These are phyloP conservation scores for Rosellinia necatrix DNA, from an alignment of 2,329 filamentous ascomycete genomes.

Conservation along the genomic window DNA sequence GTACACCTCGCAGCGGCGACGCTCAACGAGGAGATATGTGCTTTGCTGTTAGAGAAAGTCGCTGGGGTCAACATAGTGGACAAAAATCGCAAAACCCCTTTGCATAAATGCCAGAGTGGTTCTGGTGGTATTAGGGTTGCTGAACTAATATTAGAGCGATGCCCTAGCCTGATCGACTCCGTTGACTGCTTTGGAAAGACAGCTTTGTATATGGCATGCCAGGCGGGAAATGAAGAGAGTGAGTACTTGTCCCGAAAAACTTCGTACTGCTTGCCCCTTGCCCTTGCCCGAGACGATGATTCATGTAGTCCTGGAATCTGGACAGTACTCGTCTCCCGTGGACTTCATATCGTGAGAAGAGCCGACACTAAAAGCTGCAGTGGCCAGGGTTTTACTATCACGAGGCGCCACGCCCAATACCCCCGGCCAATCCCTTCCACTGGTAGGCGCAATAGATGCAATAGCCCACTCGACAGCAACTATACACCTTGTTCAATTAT, in stretches of 20 bases:
- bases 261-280: neutral
- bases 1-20: slow-evolving; percentile 41
- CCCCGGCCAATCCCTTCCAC: slow-evolving; percentile 23
- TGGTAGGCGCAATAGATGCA: slow-evolving; percentile 33
- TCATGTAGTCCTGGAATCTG: neutral
- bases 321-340: neutral
- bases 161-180: slow-evolving; percentile 28
- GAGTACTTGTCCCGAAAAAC: neutral
- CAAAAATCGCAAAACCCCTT: slow-evolving; percentile 29
- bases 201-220: slow-evolving; percentile 39
- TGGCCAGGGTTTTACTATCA: slow-evolving; percentile 35
- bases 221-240: slow-evolving; percentile 37
- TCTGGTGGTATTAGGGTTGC: slow-evolving; percentile 35
- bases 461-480: slow-evolving; percentile 30
- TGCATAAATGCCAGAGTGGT: slow-evolving; percentile 37
- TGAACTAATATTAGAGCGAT: slow-evolving; percentile 31
- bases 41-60: slow-evolving; percentile 36
- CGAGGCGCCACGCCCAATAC: slow-evolving; percentile 35
- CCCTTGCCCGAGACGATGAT: neutral
- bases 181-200: slow-evolving; percentile 37
- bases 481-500: slow-evolving; percentile 32
- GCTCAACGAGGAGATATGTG: slow-evolving; percentile 35
- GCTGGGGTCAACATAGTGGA: slow-evolving; percentile 37
- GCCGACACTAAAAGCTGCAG: slow-evolving; percentile 2
- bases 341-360: neutral